phyloP scores from a whole-genome alignment of 2,329 filamentous ascomycete genomes.

The Sclerotinia sclerotiorum region DNA sequence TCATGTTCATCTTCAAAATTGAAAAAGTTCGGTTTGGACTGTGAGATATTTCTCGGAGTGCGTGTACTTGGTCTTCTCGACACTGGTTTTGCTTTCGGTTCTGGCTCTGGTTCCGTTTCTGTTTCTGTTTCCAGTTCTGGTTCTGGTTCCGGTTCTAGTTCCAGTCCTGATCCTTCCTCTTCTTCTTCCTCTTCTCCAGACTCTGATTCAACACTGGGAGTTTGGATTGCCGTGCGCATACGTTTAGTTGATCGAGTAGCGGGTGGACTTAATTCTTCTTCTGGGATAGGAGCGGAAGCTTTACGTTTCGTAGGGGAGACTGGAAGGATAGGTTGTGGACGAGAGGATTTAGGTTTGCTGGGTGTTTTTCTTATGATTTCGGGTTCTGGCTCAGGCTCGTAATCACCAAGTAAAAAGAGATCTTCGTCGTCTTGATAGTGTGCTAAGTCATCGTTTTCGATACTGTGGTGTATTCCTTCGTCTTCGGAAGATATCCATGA shows the following conservation, averaged over 20 bases:
- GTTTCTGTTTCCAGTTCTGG: background rate
- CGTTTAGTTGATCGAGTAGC: background rate
- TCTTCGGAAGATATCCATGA: background rate
- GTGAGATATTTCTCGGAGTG: too few species aligned
- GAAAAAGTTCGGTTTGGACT: too few species aligned
- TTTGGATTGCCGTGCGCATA: background rate
- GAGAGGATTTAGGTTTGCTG: background rate
- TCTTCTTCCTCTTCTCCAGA: background rate
- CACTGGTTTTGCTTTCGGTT: background rate
- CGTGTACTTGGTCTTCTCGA: too few species aligned
- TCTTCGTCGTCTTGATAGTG: background rate
- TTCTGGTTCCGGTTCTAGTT: background rate
- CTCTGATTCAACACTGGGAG: background rate
- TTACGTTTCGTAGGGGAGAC: background rate
- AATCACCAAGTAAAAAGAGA: background rate
- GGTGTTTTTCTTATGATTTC: background rate
- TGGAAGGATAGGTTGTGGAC: background rate
- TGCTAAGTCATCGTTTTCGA: background rate
- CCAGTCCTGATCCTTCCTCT: background rate
- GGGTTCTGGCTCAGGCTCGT: background rate
- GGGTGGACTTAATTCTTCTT: background rate
- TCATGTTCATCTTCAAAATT: too few species aligned
- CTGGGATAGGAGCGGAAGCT: background rate
- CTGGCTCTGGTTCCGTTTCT: background rate
- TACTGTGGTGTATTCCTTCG: background rate